Conservation (phyloP, 371 early-diverging fungal species). For the Blakeslea trispora region DNA sequence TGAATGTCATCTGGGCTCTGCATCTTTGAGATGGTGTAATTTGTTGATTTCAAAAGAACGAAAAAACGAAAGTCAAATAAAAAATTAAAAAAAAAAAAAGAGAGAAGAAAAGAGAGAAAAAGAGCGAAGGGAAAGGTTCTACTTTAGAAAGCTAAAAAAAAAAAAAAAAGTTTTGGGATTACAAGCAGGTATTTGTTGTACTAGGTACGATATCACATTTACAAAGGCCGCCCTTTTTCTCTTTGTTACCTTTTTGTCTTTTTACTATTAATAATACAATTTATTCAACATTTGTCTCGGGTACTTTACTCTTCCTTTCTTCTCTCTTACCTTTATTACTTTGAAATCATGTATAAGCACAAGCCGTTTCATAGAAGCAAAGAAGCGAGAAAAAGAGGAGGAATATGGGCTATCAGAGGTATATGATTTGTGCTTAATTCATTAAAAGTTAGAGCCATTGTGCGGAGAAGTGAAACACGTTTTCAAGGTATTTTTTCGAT, state of each 20-base stretch:
- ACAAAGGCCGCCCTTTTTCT: background rate
- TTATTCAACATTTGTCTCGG: background rate
- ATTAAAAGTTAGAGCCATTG: background rate
- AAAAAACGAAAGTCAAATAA: background rate
- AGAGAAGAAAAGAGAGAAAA: background rate
- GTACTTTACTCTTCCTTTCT: no score
- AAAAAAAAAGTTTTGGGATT: background rate
- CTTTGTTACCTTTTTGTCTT: background rate
- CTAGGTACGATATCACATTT: background rate
- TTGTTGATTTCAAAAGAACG: background rate
- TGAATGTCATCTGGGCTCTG: constrained; percentile 65
- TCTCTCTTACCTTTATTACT: background rate
- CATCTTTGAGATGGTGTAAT: background rate
- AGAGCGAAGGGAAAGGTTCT: background rate
- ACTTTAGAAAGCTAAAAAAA: background rate
- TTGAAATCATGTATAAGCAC: no score
- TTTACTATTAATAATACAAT: background rate
- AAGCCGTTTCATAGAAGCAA: no score
- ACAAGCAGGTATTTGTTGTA: background rate
- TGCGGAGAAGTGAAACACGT: background rate
- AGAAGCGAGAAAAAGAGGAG: background rate
- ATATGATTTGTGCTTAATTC: background rate
- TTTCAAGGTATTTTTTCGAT: background rate
- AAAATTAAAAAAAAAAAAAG: background rate
- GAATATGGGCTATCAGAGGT: background rate